A percentile compares a stretch with the other conserved stretches of the same genome.
These are phyloP conservation scores for Fusarium sp. DNA, from an alignment of 2,329 filamentous ascomycete species.

Conservation along the genomic window DNA sequence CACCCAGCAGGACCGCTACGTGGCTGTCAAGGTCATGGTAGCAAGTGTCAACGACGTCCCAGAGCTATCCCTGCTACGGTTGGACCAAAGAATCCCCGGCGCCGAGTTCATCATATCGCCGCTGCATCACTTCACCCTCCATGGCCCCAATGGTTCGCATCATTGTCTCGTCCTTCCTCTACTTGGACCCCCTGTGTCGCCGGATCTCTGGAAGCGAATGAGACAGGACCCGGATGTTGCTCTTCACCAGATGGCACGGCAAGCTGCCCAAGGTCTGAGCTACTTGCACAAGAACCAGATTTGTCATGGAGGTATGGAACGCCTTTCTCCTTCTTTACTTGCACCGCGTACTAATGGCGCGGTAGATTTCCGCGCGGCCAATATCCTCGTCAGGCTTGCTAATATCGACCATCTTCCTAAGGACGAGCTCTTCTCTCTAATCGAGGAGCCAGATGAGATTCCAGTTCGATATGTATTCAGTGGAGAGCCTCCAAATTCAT, in stretches of 20 bases:
- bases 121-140: accelerated
- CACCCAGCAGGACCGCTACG: accelerated
- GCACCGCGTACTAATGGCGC: neutral
- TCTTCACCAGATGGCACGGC: conserved; percentile 31
- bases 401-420: conserved; percentile 37
- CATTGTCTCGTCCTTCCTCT: conserved; percentile 41
- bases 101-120: neutral
- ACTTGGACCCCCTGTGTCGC: conserved; percentile 42
- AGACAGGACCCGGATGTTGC: neutral
- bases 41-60: neutral
- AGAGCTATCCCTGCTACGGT: neutral
- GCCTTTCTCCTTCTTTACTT: neutral
- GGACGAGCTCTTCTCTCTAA: conserved; percentile 24
- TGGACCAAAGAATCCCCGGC: neutral
- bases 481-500: conserved; percentile 17
- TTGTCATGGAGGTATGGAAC: conserved; percentile 44
- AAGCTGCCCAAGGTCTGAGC: conserved; percentile 33
- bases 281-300: conserved; percentile 42
- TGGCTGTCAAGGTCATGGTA: conserved; percentile 1
- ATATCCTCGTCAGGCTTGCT: conserved; percentile 39
- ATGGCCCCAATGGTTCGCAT: conserved; percentile 40
- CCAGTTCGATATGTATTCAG: conserved; percentile 6
- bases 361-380: conserved; percentile 41
- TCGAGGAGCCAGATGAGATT: conserved; percentile 22
- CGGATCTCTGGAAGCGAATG: conserved; percentile 2